These are phyloP conservation scores for Mrakia hoshinonis DNA, from an alignment of 768 basidiomycete species.

Conservation along the genomic window DNA sequence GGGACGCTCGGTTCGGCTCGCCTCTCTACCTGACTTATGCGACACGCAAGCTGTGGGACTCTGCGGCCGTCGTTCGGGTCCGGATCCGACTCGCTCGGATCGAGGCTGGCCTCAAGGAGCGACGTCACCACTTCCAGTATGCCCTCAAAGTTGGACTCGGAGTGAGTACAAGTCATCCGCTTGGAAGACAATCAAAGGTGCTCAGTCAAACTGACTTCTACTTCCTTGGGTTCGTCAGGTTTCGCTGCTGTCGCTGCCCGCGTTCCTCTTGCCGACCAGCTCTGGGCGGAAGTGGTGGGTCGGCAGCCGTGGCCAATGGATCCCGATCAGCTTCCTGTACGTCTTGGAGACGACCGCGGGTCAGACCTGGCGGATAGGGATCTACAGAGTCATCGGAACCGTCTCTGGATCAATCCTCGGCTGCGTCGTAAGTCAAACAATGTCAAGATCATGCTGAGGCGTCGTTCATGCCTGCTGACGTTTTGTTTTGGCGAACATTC, in stretches of 20 bases:
- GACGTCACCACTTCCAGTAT: slow-evolving; percentile 14
- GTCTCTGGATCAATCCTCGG: slow-evolving; percentile 38
- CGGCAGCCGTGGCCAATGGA: slow-evolving; percentile 37
- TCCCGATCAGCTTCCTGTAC: slow-evolving; percentile 33
- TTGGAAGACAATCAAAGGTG: too few species aligned
- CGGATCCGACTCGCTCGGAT: slow-evolving; percentile 8
- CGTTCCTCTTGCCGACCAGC: slow-evolving; percentile 33
- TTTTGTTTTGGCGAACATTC: too few species aligned
- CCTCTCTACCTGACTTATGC: slow-evolving; percentile 3
- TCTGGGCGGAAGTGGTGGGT: slow-evolving; percentile 35
- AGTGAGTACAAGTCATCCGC: not conserved
- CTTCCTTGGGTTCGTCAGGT: slow-evolving; percentile 19
- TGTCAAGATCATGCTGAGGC: not conserved
- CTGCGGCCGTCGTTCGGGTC: not conserved
- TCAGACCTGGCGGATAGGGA: slow-evolving; percentile 37
- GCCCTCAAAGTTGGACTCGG: slow-evolving; percentile 15
- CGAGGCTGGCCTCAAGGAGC: not conserved
- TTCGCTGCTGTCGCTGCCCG: slow-evolving; percentile 38
- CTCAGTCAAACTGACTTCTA: too few species aligned
- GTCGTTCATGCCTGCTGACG: too few species aligned
- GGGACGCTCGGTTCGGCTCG: not conserved
- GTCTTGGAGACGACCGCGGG: slow-evolving; percentile 40
- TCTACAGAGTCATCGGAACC: slow-evolving; percentile 39
- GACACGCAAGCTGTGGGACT: slow-evolving; percentile 13
- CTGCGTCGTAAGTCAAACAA: slow-evolving; percentile 34